Conservation (phyloP, 805 yeast genomes). For the Hagleromyces aurorensis region DNA sequence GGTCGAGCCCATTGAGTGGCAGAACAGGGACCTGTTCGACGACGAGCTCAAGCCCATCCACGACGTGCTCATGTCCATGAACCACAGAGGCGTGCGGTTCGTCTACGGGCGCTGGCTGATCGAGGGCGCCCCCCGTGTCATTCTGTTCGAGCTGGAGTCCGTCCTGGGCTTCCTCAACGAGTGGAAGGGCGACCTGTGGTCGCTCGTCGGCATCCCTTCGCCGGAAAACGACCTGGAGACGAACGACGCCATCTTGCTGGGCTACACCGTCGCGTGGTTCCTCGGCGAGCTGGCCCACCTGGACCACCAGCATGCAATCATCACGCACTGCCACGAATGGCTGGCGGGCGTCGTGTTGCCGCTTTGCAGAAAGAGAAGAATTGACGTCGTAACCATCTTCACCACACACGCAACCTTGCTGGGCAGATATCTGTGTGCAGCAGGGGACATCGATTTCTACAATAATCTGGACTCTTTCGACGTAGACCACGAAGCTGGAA, state of each 20-base stretch:
- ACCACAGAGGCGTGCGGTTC: constrained; percentile 69
- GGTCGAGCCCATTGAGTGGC: constrained; percentile 65
- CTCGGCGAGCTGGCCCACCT: constrained; percentile 85
- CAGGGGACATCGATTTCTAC: constrained; percentile 93
- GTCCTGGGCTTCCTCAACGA: constrained; percentile 67
- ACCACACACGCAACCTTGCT: constrained; percentile 95
- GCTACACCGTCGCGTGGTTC: constrained; percentile 95
- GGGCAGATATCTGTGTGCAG: constrained; percentile 94
- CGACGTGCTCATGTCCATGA: constrained; percentile 66
- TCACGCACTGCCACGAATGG: constrained; percentile 97
- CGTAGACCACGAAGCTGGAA: constrained; percentile 97
- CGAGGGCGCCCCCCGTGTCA: constrained; percentile 94
- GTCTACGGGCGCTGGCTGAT: constrained; percentile 94
- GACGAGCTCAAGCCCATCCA: constrained; percentile 24
- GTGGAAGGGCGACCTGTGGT: constrained; percentile 94
- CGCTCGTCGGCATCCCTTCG: constrained; percentile 82
- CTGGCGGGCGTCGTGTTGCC: constrained; percentile 95
- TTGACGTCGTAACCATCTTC: constrained; percentile 91
- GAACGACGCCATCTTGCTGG: constrained; percentile 85
- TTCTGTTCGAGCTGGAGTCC: constrained; percentile 77
- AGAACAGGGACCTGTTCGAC: constrained; percentile 35
- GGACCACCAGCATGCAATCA: constrained; percentile 80
- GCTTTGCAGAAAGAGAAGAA: constrained; percentile 79
- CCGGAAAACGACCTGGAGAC: constrained; percentile 85
- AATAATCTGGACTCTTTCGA: constrained; percentile 83